Evolutionary conservation across 257 asterid genomes (phyloP), one percentile per base, ranked within the genome.

Genomic region (Perilla frutescens): DNA sequence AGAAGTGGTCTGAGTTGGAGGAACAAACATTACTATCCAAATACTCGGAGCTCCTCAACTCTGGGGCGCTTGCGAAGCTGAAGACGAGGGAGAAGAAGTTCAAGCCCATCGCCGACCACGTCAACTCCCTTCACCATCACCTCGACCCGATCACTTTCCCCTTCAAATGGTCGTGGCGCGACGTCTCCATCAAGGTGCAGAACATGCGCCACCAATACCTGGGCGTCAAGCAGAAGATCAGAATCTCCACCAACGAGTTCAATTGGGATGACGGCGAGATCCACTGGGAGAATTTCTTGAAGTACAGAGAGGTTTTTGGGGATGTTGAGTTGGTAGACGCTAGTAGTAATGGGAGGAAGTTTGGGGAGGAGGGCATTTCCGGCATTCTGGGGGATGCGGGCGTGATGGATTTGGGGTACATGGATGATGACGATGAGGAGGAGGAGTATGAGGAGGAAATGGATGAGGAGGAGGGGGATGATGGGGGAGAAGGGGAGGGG

Each of bases 131-230:
- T 47, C 98, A 94, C 85, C 96, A 94, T 66, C 83, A 84, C 6
- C 88, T 70, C 11, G 96, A 94, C 82, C 93, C 99, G 4, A 53
- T 86, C 71, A 80, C 84, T 69, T 94, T 83, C 86, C 97, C 97
- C 58, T 94, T 91, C 84, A 91, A 84, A 73, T 94, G 99, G 99
- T 82, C 96, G 7, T 94, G 99, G 99, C 97, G 98, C 61, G 99
- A 94, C 55, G 96, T 94, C 14, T 91, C 98, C 10, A 90, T 91
- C 77, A 91, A 91, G 70, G 96, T 94, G 9, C 98, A 94, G 80
- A 94, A 94, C 83, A 94, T 94, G 99, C 94, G 98, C 61, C 99
- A 94, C 75, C 98, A 92, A 87, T 94, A 94, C 56, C 77, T 94
- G 70, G 97, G 97, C 7, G 99, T 94, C 50, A 91, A 94, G 84